These are phyloP conservation scores for Cystobasidium tubakii DNA, from an alignment of 768 basidiomycete genomes.

Conservation along the genomic window DNA sequence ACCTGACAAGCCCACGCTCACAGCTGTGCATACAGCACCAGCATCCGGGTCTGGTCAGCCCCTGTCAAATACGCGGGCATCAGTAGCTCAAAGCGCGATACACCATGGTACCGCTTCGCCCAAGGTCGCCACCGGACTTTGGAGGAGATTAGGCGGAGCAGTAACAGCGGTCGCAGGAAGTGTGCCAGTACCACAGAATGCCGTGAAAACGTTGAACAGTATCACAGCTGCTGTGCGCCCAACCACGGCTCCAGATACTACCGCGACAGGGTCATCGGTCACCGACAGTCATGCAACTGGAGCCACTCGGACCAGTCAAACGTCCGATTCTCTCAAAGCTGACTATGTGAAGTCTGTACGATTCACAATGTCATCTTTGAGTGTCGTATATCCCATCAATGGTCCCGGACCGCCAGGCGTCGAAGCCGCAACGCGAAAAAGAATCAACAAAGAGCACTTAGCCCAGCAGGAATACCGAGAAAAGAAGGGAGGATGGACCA, in stretches of 20 bases:
- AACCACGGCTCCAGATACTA: background rate
- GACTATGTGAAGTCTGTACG: conserved; percentile 75
- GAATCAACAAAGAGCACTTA: conserved; percentile 61
- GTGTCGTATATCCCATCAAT: conserved; percentile 84
- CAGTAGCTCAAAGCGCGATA: background rate
- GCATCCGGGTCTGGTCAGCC: too few species aligned
- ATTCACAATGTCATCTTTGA: conserved; percentile 79
- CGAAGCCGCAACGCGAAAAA: conserved; percentile 63
- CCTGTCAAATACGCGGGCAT: too few species aligned
- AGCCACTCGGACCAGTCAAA: background rate
- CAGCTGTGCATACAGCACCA: background rate
- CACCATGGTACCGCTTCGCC: background rate
- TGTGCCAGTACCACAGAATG: conserved; percentile 29
- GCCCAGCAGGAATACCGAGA: conserved; percentile 51
- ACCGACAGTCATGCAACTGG: background rate
- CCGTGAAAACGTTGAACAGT: background rate
- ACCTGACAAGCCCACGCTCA: background rate
- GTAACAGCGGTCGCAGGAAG: conserved; percentile 20
- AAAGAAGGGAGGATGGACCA: conserved; percentile 69
- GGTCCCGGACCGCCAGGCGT: conserved; percentile 72
- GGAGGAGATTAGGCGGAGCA: conserved; percentile 31
- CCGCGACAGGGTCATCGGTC: background rate
- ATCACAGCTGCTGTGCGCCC: background rate
- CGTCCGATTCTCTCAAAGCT: conserved; percentile 33
- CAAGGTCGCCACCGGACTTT: conserved; percentile 2